Base-by-base conservation (phyloP, 495 filamentous ascomycete genomes). In the Tuber brumale region DNA sequence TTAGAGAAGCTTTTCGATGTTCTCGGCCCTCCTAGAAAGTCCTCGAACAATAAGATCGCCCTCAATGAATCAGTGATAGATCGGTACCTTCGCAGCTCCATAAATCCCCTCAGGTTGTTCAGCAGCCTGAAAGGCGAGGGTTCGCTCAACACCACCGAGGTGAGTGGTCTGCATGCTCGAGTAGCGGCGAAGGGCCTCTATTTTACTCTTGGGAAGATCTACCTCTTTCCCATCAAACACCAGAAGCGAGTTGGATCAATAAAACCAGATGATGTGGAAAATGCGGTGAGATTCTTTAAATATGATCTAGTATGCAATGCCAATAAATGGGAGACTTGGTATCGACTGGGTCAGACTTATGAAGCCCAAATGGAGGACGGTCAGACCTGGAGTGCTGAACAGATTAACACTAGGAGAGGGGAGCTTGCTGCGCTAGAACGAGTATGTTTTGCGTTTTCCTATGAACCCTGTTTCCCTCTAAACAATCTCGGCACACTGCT, bases 281-380 rank as follows among this genome's bases (percentile, higher is more conserved):
- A 94, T 61, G 94, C 92, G 4, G 89, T 92, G 74, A 90, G 88
- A 0, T 97, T 92, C 83, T 91, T 98, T 81, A 87, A 91, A 74
- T 90, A 94, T 76, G 95, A 98, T 79, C 85, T 99, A 2, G 92
- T 97, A 78, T 93, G 94, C 82, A 92, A 90, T 23, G 89, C 90
- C 2, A 91, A 94, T 42, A 89, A 91, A 70, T 99, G 95, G 95
- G 94, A 98, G 83, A 91, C 94, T 0, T 99, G 95, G 96, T 97
- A 95, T 83, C 90, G 95, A 70, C 87, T 97, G 9, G 95, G 91
- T 18, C 95, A 99, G 79, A 92, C 92, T 37, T 96, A 95, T 82
- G 95, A 98, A 82, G 89, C 91, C 39, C 92, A 96, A 81, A 84
- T 98, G 70, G 96, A 99, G 75, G 96, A 99, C 82, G 89, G 91